These are phyloP conservation scores for Lichtheimia hyalospora DNA, from an alignment of 371 early-diverging fungal genomes.

Conservation along the genomic window DNA sequence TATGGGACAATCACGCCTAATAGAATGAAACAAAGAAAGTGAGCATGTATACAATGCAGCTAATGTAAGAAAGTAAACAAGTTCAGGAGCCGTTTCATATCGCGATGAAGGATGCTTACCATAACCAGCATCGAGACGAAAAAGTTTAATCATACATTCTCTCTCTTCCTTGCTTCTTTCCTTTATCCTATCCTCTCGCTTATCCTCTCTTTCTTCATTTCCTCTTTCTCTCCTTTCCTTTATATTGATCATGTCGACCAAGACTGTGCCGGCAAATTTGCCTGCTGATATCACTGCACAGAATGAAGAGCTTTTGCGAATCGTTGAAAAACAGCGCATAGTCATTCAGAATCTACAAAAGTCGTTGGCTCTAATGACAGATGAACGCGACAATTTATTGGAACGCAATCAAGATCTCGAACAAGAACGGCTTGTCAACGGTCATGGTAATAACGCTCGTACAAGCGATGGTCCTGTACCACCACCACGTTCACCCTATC, in stretches of 20 bases:
- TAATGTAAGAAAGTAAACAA: no score
- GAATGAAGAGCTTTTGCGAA: slow-evolving; percentile 81
- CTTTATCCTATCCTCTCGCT: background rate
- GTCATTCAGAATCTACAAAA: slow-evolving; percentile 69
- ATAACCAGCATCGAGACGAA: no score
- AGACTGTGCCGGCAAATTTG: slow-evolving; percentile 7
- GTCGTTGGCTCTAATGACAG: slow-evolving; percentile 37
- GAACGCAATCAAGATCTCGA: slow-evolving; percentile 17
- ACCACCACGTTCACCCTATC: slow-evolving; percentile 46
- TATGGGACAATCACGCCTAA: no score
- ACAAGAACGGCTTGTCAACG: slow-evolving; percentile 8
- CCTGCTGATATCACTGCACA: slow-evolving; percentile 34
- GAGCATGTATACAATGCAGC: no score
- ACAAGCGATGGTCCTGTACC: slow-evolving; percentile 23
- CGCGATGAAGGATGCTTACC: no score
- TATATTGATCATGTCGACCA: slow-evolving; percentile 8
- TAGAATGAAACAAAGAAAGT: slow-evolving; percentile 3
- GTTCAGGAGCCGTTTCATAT: no score
- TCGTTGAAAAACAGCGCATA: slow-evolving; percentile 79
- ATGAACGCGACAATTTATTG: slow-evolving; percentile 45
- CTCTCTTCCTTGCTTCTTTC: background rate
- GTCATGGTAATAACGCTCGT: background rate
- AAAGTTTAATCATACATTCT: background rate
- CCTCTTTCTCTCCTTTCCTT: background rate
- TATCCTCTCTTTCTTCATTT: background rate